Conservation (phyloP, 495 filamentous ascomycete genomes). For the Aspergillus kassunensis region DNA sequence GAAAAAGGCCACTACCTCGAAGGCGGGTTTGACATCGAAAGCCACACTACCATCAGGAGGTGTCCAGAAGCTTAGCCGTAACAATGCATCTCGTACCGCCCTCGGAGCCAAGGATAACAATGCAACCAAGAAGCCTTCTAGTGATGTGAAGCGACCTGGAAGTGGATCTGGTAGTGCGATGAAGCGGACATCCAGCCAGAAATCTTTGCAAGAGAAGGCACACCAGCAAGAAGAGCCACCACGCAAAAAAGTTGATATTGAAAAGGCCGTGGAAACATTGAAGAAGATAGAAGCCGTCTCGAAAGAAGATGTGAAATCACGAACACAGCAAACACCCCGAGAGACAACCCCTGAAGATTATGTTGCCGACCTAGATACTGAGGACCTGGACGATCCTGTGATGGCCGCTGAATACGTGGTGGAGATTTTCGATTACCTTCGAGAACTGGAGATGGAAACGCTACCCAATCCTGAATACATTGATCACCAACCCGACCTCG, state of each 20-base stretch:
- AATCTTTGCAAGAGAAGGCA: slow-evolving; percentile 57
- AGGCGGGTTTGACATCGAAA: slow-evolving; percentile 70
- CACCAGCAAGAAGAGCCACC: slow-evolving; percentile 56
- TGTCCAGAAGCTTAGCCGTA: slow-evolving; percentile 71
- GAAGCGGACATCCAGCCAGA: slow-evolving; percentile 55
- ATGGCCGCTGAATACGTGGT: slow-evolving; percentile 98
- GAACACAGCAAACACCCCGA: slow-evolving; percentile 27
- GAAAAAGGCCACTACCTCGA: slow-evolving; percentile 64
- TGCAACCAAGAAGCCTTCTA: slow-evolving; percentile 55
- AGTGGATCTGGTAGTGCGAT: slow-evolving; percentile 57
- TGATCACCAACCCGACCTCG: slow-evolving; percentile 84
- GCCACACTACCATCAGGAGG: slow-evolving; percentile 65
- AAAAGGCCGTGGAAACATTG: slow-evolving; percentile 50
- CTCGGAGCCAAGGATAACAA: slow-evolving; percentile 60
- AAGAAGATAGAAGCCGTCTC: slow-evolving; percentile 17
- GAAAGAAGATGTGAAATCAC: slow-evolving; percentile 18
- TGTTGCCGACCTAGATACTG: slow-evolving; percentile 69
- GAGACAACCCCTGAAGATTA: slow-evolving; percentile 40
- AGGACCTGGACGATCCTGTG: slow-evolving; percentile 87
- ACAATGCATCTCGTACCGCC: slow-evolving; percentile 59
- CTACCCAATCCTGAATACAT: slow-evolving; percentile 93
- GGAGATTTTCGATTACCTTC: slow-evolving; percentile 96
- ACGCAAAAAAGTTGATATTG: slow-evolving; percentile 45
- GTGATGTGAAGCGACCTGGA: slow-evolving; percentile 64
- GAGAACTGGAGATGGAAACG: slow-evolving; percentile 76